Conservation (phyloP, 805 yeast genomes). For the Cyberlindnera petersonii region DNA sequence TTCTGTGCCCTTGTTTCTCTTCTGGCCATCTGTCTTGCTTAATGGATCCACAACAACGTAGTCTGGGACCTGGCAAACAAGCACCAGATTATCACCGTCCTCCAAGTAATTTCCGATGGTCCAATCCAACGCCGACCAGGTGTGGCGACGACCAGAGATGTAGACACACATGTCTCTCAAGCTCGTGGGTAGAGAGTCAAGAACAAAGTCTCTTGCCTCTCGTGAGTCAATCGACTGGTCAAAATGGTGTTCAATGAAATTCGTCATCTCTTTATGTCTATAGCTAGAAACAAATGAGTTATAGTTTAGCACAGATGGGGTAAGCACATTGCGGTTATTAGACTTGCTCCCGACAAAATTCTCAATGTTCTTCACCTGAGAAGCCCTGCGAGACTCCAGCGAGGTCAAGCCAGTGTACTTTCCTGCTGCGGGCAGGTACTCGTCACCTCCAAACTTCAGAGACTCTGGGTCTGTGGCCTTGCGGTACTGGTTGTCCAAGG, state of each 20-base stretch:
- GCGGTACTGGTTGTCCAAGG: slow-evolving; percentile 25
- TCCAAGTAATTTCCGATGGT: slow-evolving; percentile 16
- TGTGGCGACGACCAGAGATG: slow-evolving; percentile 22
- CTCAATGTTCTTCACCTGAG: slow-evolving; percentile 21
- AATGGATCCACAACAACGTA: slow-evolving; percentile 10
- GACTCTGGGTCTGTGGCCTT: slow-evolving; percentile 19
- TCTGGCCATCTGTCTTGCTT: slow-evolving; percentile 1
- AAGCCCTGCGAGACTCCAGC: slow-evolving; percentile 4
- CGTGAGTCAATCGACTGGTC: not conserved
- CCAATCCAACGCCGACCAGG: slow-evolving; percentile 27
- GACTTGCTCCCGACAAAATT: slow-evolving; percentile 15
- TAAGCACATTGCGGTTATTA: slow-evolving; percentile 11
- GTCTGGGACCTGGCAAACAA: slow-evolving; percentile 22
- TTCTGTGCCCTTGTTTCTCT: slow-evolving; percentile 1
- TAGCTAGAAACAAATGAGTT: slow-evolving; percentile 20
- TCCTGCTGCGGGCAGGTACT: slow-evolving; percentile 19
- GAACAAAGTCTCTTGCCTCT: not conserved
- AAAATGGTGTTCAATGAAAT: slow-evolving; percentile 11
- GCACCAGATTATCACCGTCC: slow-evolving; percentile 26
- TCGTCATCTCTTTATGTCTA: slow-evolving; percentile 20
- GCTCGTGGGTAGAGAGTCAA: slow-evolving; percentile 15
- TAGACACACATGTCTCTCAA: slow-evolving; percentile 23
- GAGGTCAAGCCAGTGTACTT: slow-evolving; percentile 1
- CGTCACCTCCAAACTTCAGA: slow-evolving; percentile 26
- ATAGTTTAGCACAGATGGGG: slow-evolving; percentile 14